phyloP scores from a whole-genome alignment of 2,329 filamentous ascomycete species.

The Daldinia sp. region DNA sequence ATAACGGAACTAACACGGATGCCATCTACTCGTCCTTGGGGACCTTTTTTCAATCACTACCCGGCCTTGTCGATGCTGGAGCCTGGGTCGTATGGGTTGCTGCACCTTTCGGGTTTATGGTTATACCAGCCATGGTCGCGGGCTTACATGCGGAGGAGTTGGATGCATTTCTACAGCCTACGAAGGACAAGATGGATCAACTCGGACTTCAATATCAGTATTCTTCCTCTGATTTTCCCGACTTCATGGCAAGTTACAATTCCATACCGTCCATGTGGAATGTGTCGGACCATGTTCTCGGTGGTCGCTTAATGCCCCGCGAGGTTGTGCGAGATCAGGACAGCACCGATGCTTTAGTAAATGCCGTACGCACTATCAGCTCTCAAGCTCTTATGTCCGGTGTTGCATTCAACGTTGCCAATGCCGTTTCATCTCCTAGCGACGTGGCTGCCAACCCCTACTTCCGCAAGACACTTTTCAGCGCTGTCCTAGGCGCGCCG shows the following conservation, averaged over 20 bases:
- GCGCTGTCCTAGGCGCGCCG: not conserved
- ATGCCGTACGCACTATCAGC: slow-evolving; percentile 17
- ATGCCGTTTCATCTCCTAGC: not conserved
- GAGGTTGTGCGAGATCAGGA: slow-evolving; percentile 7
- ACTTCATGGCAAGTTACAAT: slow-evolving; percentile 14
- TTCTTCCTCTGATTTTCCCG: slow-evolving; percentile 2
- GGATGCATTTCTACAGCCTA: slow-evolving; percentile 6
- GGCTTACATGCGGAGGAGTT: slow-evolving; percentile 1
- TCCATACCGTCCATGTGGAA: slow-evolving; percentile 21
- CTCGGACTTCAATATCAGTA: slow-evolving; percentile 18
- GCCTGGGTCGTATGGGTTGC: slow-evolving; percentile 22
- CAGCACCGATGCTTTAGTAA: slow-evolving; percentile 6
- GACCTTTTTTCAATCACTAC: not conserved
- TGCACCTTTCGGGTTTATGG: slow-evolving; percentile 15
- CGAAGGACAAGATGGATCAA: slow-evolving; percentile 4
- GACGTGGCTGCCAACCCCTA: slow-evolving; percentile 22
- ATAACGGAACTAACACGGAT: slow-evolving; percentile 18
- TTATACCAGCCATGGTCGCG: slow-evolving; percentile 16
- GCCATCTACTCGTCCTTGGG: slow-evolving; percentile 15
- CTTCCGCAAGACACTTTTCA: slow-evolving; percentile 24
- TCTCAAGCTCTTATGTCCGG: not conserved
- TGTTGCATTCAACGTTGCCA: slow-evolving; percentile 15
- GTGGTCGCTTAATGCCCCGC: slow-evolving; percentile 26
- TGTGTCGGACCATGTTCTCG: slow-evolving; percentile 22
- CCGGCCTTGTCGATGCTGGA: slow-evolving; percentile 21